Evolutionary conservation across 2,329 filamentous ascomycete genomes (phyloP).

Genomic region (Remersonia thermophila): DNA sequence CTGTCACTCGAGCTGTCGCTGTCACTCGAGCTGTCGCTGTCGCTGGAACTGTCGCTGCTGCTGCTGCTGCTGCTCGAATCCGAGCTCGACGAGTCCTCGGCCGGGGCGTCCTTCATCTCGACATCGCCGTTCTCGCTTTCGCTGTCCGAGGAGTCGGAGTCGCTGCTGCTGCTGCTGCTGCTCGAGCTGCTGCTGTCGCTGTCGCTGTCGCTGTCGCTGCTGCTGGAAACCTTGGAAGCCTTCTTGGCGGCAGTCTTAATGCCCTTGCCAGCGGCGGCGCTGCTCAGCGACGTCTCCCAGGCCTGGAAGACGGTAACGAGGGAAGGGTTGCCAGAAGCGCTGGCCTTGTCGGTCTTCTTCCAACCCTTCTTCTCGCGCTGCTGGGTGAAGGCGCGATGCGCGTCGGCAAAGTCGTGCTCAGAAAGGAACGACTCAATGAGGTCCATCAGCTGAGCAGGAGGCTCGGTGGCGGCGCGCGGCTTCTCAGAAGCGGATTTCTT

Average conservation of each 20-base stretch:
- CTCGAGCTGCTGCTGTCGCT: constrained; percentile 18
- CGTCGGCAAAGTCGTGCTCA: constrained; percentile 50
- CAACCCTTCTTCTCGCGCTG: constrained; percentile 45
- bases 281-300: constrained; percentile 33
- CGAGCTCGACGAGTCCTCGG: constrained; percentile 18
- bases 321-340: constrained; percentile 24
- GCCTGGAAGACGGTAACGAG: constrained; percentile 38
- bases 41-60: constrained; percentile 21
- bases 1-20: constrained; percentile 20
- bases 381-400: constrained; percentile 50
- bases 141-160: constrained; percentile 27
- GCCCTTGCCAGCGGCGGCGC: constrained; percentile 18
- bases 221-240: constrained; percentile 23
- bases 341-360: constrained; percentile 11
- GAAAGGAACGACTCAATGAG: constrained; percentile 55
- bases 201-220: constrained; percentile 20
- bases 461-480: constrained; percentile 18
- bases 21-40: constrained; percentile 22
- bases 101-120: constrained; percentile 34
- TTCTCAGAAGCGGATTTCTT: constrained; percentile 10
- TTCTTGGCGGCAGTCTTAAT: constrained; percentile 19
- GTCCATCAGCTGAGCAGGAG: constrained; percentile 51
- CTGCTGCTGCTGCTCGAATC: constrained; percentile 22
- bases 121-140: constrained; percentile 38
- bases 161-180: constrained; percentile 23